Percentiles rank a stretch among this genome's conserved stretches.
Conservation (phyloP, 164 flowering plant species). For the Akebia trifoliata region DNA sequence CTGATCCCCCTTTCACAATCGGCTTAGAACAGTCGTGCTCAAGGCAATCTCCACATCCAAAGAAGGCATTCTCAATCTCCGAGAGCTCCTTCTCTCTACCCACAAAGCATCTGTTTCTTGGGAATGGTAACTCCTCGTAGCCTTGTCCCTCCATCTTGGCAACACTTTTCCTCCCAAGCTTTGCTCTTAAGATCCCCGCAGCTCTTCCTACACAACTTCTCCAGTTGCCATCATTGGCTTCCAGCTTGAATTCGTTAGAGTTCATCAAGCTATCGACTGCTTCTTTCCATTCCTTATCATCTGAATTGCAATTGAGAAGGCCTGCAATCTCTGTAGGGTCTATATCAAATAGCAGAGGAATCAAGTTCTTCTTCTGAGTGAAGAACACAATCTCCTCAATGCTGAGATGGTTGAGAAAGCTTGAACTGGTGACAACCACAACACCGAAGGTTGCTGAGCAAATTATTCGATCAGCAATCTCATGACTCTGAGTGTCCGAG, state of each 20-base stretch:
- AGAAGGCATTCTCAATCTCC: slow-evolving; percentile 67
- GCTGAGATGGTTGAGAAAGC: slow-evolving; percentile 49
- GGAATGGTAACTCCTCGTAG: slow-evolving; percentile 60
- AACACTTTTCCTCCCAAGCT: slow-evolving; percentile 70
- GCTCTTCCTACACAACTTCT: slow-evolving; percentile 57
- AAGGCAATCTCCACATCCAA: slow-evolving; percentile 41
- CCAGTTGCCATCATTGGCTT: slow-evolving; percentile 69
- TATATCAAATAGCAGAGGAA: slow-evolving; percentile 60
- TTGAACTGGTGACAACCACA: slow-evolving; percentile 49
- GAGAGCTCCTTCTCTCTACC: slow-evolving; percentile 76
- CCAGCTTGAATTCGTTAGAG: slow-evolving; percentile 62
- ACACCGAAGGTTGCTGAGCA: slow-evolving; percentile 74
- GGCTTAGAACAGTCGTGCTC: slow-evolving; percentile 34
- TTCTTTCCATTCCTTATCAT: slow-evolving; percentile 65
- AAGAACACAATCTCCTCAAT: slow-evolving; percentile 80
- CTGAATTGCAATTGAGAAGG: slow-evolving; percentile 39
- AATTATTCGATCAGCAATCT: slow-evolving; percentile 80
- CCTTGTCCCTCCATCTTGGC: slow-evolving; percentile 38
- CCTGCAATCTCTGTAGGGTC: slow-evolving; percentile 38
- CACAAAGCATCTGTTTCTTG: slow-evolving; percentile 58
- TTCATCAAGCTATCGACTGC: slow-evolving; percentile 58
- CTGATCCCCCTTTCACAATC: slow-evolving; percentile 32
- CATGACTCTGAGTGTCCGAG: slow-evolving; percentile 76
- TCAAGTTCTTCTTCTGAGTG: slow-evolving; percentile 78
- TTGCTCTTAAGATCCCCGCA: slow-evolving; percentile 48